phyloP scores from a whole-genome alignment of 2,329 filamentous ascomycete genomes.

The Chrysosporium queenslandicum region DNA sequence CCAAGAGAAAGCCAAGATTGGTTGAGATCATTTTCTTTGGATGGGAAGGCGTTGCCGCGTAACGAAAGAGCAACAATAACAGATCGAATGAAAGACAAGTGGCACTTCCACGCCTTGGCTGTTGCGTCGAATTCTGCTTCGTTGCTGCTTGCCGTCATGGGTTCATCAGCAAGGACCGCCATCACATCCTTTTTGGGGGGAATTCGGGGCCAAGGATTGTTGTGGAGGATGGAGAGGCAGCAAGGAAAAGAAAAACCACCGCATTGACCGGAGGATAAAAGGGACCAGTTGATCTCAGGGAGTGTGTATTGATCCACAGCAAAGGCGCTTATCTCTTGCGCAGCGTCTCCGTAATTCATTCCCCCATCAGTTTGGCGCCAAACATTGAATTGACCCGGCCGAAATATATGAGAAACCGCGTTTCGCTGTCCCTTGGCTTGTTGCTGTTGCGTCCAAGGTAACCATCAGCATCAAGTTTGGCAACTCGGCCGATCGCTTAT shows the following conservation, averaged over 20 bases:
- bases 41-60: not conserved
- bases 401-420: no score
- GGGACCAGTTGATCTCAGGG: not conserved
- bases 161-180: not conserved
- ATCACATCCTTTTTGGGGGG: not conserved
- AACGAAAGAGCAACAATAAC: not conserved
- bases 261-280: not conserved
- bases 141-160: not conserved
- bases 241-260: not conserved
- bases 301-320: slow-evolving; percentile 5
- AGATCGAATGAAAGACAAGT: slow-evolving; percentile 1
- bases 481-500: slow-evolving; percentile 7
- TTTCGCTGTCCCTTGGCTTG: not conserved
- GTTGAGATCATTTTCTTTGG: not conserved
- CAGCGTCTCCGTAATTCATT: not conserved
- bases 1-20: slow-evolving; percentile 6
- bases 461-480: not conserved
- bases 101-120: slow-evolving; percentile 4
- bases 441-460: not conserved
- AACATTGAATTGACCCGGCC: no score
- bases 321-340: slow-evolving; percentile 1
- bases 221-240: not conserved
- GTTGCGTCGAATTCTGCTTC: not conserved
- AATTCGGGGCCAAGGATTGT: not conserved
- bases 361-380: no score